phyloP scores from a whole-genome alignment of 148 eudicot genomes.

The Chenopodium formosanum region DNA sequence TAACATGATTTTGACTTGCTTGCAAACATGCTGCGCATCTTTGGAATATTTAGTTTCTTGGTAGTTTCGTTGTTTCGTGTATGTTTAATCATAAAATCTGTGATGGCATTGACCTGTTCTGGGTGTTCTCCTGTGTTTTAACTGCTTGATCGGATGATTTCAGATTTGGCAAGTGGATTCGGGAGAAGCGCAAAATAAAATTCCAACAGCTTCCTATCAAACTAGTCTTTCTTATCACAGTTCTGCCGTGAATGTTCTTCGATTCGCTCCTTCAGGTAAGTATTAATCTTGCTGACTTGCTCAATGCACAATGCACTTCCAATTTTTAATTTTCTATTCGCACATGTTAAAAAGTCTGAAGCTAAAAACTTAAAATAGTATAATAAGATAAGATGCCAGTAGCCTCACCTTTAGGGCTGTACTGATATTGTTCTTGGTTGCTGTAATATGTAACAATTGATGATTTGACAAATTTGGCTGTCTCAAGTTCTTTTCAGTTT shows the following conservation, averaged over 20 bases:
- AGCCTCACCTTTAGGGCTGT: not conserved
- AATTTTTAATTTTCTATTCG: not conserved
- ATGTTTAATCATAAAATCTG: not conserved
- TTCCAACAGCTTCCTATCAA: slow-evolving; percentile 66
- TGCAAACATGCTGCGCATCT: not conserved
- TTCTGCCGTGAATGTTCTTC: slow-evolving; percentile 85
- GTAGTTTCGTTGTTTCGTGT: not conserved
- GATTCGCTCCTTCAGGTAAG: slow-evolving; percentile 88
- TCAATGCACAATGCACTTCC: not conserved
- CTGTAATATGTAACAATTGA: not conserved
- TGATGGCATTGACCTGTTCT: not conserved
- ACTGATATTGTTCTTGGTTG: not conserved
- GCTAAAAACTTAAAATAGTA: too few relatives aligned
- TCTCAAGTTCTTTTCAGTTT: not conserved
- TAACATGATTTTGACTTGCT: not conserved
- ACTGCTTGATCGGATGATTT: slow-evolving; percentile 16
- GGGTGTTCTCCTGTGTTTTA: slow-evolving; percentile 1
- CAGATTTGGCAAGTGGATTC: slow-evolving; percentile 81
- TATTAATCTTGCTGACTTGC: not conserved
- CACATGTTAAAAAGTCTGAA: not conserved
- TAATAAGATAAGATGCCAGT: not conserved
- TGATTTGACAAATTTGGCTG: not conserved
- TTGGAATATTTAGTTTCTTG: not conserved
- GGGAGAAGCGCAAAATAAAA: slow-evolving; percentile 52
- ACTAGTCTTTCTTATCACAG: slow-evolving; percentile 86